Evolutionary conservation across 2,329 filamentous ascomycete genomes (phyloP).

Genomic region (Claviceps arundinis): DNA sequence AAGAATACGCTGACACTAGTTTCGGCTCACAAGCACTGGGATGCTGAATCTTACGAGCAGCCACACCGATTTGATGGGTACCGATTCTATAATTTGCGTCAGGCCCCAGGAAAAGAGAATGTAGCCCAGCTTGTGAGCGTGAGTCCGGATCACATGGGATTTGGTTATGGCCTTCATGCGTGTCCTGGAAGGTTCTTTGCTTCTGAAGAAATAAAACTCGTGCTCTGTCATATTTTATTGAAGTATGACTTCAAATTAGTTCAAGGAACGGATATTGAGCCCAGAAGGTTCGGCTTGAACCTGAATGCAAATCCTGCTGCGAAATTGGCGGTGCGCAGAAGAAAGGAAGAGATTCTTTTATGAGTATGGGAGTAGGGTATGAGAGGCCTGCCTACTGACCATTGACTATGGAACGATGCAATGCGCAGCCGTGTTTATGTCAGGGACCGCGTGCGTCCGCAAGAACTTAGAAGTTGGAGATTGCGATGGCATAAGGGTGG

Average conservation of each 20-base stretch:
- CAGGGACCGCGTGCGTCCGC: too few relatives aligned
- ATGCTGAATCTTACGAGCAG: background rate
- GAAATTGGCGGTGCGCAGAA: background rate
- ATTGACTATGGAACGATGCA: too few relatives aligned
- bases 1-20: background rate
- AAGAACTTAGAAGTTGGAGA: too few relatives aligned
- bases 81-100: conserved; percentile 10
- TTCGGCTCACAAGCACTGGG: background rate
- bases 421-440: too few relatives aligned
- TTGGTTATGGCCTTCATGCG: conserved; percentile 25
- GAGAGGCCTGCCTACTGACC: too few relatives aligned
- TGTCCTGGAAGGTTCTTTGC: conserved; percentile 27
- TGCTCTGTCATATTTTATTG: background rate
- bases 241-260: background rate
- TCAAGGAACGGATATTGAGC: background rate
- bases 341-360: background rate
- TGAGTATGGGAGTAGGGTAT: background rate
- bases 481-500: too few relatives aligned
- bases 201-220: conserved; percentile 20
- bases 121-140: conserved; percentile 18
- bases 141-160: conserved; percentile 15
- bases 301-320: background rate
- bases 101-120: background rate
- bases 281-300: background rate
- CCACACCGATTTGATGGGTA: conserved; percentile 10